A percentile compares a stretch with the other conserved stretches of the same genome.
These are phyloP conservation scores for Paramyrothecium roridum DNA, from an alignment of 2,329 filamentous ascomycete genomes.

Conservation along the genomic window DNA sequence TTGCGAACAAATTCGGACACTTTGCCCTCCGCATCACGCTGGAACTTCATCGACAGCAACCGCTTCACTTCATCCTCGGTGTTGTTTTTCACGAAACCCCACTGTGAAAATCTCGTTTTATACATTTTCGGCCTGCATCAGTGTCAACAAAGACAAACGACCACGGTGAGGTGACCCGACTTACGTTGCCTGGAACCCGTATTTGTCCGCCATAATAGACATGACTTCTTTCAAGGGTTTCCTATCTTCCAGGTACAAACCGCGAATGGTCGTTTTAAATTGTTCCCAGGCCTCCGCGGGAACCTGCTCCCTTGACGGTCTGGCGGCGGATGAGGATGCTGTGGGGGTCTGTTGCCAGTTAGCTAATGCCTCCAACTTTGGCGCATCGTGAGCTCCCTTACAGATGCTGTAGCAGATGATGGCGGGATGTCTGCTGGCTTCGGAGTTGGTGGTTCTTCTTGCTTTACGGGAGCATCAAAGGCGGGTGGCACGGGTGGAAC, in stretches of 20 bases:
- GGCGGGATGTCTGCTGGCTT: slow-evolving; percentile 3
- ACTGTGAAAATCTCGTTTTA: slow-evolving; percentile 52
- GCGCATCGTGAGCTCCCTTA: no score
- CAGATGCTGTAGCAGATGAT: slow-evolving; percentile 19
- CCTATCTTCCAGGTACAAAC: slow-evolving; percentile 45
- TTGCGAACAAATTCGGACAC: slow-evolving; percentile 51
- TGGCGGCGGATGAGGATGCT: slow-evolving; percentile 13
- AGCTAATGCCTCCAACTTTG: neutral
- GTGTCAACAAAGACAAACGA: slow-evolving; percentile 10
- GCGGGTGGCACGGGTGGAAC: slow-evolving; percentile 14
- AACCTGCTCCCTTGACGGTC: slow-evolving; percentile 39
- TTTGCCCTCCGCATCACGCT: slow-evolving; percentile 50
- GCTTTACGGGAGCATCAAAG: slow-evolving; percentile 10
- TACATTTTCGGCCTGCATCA: slow-evolving; percentile 48
- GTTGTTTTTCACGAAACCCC: slow-evolving; percentile 54
- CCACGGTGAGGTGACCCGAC: slow-evolving; percentile 10
- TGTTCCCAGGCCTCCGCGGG: slow-evolving; percentile 45
- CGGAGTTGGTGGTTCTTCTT: neutral
- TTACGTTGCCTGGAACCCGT: slow-evolving; percentile 47
- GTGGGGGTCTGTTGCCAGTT: slow-evolving; percentile 6
- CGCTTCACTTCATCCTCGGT: slow-evolving; percentile 51
- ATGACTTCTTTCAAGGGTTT: slow-evolving; percentile 51
- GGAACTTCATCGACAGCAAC: slow-evolving; percentile 48
- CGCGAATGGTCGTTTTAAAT: slow-evolving; percentile 41
- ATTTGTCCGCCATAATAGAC: slow-evolving; percentile 45